phyloP scores from a whole-genome alignment of 129 eudicot species.

The Flaveria brownii region DNA sequence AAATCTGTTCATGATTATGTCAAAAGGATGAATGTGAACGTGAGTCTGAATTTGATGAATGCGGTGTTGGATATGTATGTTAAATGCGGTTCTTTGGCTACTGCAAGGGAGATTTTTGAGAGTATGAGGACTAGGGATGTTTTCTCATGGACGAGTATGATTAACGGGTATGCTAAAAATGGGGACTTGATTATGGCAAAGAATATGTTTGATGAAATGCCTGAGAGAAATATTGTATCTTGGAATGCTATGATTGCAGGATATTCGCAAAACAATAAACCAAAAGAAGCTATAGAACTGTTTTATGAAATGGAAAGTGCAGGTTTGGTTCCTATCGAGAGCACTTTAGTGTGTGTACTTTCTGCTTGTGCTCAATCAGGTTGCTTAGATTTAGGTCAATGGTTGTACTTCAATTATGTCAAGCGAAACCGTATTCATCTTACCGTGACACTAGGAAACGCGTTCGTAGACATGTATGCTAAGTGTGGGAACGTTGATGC shows the following conservation, averaged over 20 bases:
- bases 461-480: constrained; percentile 76
- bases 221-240: constrained; percentile 57
- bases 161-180: constrained; percentile 58
- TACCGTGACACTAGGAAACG: constrained; percentile 56
- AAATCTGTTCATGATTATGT: constrained; percentile 39
- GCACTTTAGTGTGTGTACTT: constrained; percentile 54
- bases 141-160: constrained; percentile 72
- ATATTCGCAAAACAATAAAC: constrained; percentile 43
- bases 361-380: constrained; percentile 68
- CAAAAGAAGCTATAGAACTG: constrained; percentile 57
- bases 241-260: constrained; percentile 76
- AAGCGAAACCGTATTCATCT: constrained; percentile 44
- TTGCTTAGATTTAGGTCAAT: constrained; percentile 68
- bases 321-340: constrained; percentile 59
- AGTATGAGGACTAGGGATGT: constrained; percentile 53
- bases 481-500: constrained; percentile 67
- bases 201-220: constrained; percentile 67
- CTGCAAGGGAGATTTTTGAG: constrained; percentile 55
- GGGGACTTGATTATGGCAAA: constrained; percentile 44
- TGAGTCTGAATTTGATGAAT: constrained; percentile 49
- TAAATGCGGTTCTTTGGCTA: constrained; percentile 57
- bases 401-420: constrained; percentile 61
- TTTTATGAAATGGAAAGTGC: constrained; percentile 55
- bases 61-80: constrained; percentile 73
- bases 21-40: constrained; percentile 28